phyloP scores from a whole-genome alignment of 345 rosid genomes.

The Bretschneidera sinensis region DNA sequence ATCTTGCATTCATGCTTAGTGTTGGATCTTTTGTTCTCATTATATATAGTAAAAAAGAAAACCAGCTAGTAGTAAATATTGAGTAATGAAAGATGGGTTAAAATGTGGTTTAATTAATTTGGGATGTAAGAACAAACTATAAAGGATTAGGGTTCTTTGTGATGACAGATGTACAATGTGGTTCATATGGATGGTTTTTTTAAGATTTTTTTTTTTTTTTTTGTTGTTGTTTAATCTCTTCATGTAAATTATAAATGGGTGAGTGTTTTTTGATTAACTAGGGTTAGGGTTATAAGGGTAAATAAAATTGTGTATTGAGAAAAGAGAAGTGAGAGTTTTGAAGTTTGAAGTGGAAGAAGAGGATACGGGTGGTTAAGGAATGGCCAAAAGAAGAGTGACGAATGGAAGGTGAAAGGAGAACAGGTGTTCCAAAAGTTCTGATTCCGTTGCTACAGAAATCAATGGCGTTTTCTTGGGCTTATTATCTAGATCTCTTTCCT shows the following conservation, averaged over 20 bases:
- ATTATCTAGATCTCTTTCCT: too few relatives aligned
- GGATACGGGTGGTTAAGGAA: slow-evolving; percentile 31
- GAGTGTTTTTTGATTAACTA: too few relatives aligned
- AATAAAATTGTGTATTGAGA: slow-evolving; percentile 27
- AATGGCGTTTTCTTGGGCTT: slow-evolving; percentile 52
- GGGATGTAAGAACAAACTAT: slow-evolving; percentile 8
- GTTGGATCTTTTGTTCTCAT: slow-evolving; percentile 22
- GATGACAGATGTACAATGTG: too few relatives aligned
- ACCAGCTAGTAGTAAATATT: too few relatives aligned
- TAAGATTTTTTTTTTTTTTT: too few relatives aligned
- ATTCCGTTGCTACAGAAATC: slow-evolving; percentile 40
- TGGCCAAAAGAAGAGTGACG: slow-evolving; percentile 58
- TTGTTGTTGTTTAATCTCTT: too few relatives aligned
- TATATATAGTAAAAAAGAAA: background rate
- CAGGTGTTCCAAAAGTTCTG: slow-evolving; percentile 92
- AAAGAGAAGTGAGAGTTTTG: slow-evolving; percentile 22
- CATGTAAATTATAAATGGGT: too few relatives aligned
- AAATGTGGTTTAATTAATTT: background rate
- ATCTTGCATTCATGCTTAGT: slow-evolving; percentile 42
- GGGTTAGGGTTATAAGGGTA: slow-evolving; percentile 37
- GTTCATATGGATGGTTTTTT: too few relatives aligned
- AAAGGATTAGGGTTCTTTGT: too few relatives aligned
- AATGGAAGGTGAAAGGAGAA: slow-evolving; percentile 53
- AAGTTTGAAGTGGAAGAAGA: too few relatives aligned
- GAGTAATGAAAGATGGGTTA: slow-evolving; percentile 9